These are phyloP conservation scores for Amanita polypyramis DNA, from an alignment of 768 basidiomycete species.

Conservation along the genomic window DNA sequence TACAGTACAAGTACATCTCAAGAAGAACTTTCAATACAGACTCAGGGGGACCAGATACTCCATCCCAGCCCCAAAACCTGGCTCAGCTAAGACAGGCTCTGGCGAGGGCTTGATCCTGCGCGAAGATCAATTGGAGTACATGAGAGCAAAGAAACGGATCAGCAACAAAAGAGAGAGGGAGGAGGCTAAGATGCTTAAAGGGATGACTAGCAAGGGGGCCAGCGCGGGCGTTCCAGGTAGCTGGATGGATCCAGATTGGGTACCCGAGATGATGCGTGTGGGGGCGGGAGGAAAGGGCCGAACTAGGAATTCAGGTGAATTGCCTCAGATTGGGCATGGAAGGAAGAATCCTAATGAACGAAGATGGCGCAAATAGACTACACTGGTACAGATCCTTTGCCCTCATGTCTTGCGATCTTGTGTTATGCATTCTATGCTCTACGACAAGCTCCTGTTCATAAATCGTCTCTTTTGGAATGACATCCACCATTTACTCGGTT, in stretches of 20 bases:
- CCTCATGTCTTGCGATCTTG: not conserved
- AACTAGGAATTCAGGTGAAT: constrained; percentile 40
- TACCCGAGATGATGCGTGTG: constrained; percentile 66
- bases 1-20: constrained; percentile 82
- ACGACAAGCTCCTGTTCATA: constrained; percentile 85
- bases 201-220: constrained; percentile 37
- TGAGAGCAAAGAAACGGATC: constrained; percentile 69
- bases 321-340: constrained; percentile 85
- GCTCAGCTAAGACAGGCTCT: constrained; percentile 73
- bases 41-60: constrained; percentile 86
- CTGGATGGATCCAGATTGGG: constrained; percentile 96
- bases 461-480: constrained; percentile 96
- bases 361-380: constrained; percentile 42
- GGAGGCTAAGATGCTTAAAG: constrained; percentile 64
- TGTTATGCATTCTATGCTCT: constrained; percentile 11
- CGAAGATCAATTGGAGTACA: constrained; percentile 87
- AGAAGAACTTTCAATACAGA: constrained; percentile 91
- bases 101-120: constrained; percentile 81
- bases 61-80: constrained; percentile 84
- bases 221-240: constrained; percentile 45
- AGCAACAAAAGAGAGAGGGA: constrained; percentile 70
- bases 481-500: constrained; percentile 99
- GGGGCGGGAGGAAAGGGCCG: constrained; percentile 66
- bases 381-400: not conserved
- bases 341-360: constrained; percentile 85